Percentiles rank a stretch among this genome's conserved stretches.
Evolutionary conservation across 306 rosid genomes (phyloP).

Genomic region (Dicorynia guianensis): DNA sequence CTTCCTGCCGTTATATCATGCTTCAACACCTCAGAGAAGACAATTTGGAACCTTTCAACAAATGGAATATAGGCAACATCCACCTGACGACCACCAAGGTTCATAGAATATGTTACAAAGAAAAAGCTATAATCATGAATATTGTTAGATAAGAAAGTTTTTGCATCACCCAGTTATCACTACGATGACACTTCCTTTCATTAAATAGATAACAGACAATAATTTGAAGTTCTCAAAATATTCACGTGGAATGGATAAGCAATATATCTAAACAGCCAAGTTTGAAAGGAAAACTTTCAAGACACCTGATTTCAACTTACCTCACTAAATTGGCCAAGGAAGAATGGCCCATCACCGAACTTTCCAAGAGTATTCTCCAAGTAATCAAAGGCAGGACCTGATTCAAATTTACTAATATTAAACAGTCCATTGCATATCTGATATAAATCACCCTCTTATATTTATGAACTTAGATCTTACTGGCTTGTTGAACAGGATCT

Average conservation of each 20-base stretch:
- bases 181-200: constrained; percentile 6
- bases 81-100: constrained; percentile 53
- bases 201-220: neutral
- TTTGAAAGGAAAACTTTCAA: neutral
- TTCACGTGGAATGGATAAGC: neutral
- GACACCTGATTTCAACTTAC: constrained; percentile 40
- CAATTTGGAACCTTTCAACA: constrained; percentile 58
- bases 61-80: constrained; percentile 66
- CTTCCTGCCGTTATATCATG: constrained; percentile 60
- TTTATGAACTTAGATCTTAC: constrained; percentile 38
- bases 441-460: neutral
- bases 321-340: constrained; percentile 64
- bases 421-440: neutral
- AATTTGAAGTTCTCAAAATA: neutral
- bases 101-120: constrained; percentile 2
- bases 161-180: neutral
- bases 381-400: constrained; percentile 66
- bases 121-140: constrained; percentile 7
- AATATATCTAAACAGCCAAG: neutral
- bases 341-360: constrained; percentile 64
- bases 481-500: constrained; percentile 47
- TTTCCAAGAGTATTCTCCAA: constrained; percentile 61
- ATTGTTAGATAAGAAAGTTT: neutral
- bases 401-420: neutral
- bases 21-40: constrained; percentile 51